Evolutionary conservation across 768 basidiomycete genomes (phyloP), one percentile per base, ranked within the genome.

Genomic region (Phlebiopsis gigantea): DNA sequence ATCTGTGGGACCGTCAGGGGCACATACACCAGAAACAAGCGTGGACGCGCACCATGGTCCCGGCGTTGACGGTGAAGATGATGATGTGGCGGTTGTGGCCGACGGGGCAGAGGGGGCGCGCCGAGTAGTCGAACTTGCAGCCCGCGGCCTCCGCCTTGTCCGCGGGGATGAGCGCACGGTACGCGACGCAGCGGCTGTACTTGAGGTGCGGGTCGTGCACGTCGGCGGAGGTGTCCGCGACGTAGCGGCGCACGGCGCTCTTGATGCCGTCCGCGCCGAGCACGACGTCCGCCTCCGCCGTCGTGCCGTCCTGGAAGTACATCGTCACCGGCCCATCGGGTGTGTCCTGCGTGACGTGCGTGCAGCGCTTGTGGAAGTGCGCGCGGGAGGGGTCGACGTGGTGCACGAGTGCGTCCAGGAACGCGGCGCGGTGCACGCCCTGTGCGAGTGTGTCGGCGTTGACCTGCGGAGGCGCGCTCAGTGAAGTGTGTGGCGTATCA

Each of bases 41-140:
- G 5, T 24, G 9, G 19, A 17, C 29, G 50, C 65, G 9, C 53
- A 82, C 81, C 21, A 76, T 65, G 49, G 70, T 66, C 10, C 72
- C 70, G 14, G 66, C 70, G 63, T 73, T 70, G 50, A 84, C 76
- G 0, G 81, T 77, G 61, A 78, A 80, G 0, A 75, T 72, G 41
- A 84, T 77, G 29, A 83, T 67, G 62, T 84, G 81, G 82, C 77
- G 78, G 52, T 75, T 69, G n/a, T 70, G 62, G 0, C 79, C 80
- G 34, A 77, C 59, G 65, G 78, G 80, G 58, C 71, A 73, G 15
- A 72, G 52, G 1, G 79, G 74, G 19, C 71, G 69, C 7, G 51
- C 30, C 4, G 64, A 57, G 1, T 80, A 28, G 29, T 75, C 67
- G 5, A 71, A 72, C 53, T 75, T 75, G 28, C 82, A 65, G 10